These are phyloP conservation scores for Aspergillus luchuensis DNA, from an alignment of 2,329 filamentous ascomycete species.

Conservation along the genomic window DNA sequence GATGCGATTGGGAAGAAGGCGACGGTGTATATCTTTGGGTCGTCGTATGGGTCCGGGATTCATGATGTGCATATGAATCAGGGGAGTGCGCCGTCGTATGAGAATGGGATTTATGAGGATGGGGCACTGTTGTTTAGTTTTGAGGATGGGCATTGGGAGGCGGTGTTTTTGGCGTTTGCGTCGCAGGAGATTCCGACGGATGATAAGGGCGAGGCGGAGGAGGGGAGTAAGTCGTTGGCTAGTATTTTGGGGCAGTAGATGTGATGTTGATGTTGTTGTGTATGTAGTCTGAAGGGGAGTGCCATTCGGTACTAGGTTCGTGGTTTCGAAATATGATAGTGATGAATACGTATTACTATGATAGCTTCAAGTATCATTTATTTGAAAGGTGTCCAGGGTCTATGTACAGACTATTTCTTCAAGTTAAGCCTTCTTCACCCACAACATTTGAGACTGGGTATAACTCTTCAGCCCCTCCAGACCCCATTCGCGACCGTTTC, in stretches of 20 bases:
- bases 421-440: constrained; percentile 6
- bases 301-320: too few species aligned
- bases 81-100: constrained; percentile 17
- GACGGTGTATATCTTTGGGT: constrained; percentile 23
- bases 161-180: constrained; percentile 24
- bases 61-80: constrained; percentile 29
- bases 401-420: too few species aligned
- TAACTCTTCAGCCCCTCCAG: constrained; percentile 8
- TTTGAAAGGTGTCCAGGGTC: too few species aligned
- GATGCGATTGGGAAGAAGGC: constrained; percentile 16
- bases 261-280: too few species aligned
- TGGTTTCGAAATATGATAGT: too few species aligned
- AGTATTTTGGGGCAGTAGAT: constrained; percentile 3
- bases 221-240: constrained; percentile 1
- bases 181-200: constrained; percentile 24
- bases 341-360: too few species aligned
- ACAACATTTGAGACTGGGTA: constrained; percentile 3
- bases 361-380: too few species aligned
- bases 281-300: too few species aligned
- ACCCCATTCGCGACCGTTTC: constrained; percentile 5
- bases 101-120: constrained; percentile 24
- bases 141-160: constrained; percentile 17
- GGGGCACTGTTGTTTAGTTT: constrained; percentile 22
- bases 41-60: constrained; percentile 15
- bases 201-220: constrained; percentile 2